Evolutionary conservation across 352 stramenopile species (phyloP).

Genomic region (Phytophthora kernoviae): DNA sequence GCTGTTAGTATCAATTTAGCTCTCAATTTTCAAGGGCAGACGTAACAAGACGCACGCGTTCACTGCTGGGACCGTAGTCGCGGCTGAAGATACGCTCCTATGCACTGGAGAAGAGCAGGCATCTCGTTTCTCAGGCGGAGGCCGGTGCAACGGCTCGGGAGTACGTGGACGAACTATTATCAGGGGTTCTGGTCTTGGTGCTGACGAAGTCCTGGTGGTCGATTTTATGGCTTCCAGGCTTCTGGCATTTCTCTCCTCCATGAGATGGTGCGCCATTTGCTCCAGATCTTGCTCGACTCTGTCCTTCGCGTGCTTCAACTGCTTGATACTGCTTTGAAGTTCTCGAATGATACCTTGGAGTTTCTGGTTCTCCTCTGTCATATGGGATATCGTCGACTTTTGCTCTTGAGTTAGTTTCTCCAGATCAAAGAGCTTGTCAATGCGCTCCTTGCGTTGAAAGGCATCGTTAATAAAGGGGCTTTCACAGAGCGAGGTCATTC

Average conservation of each 20-base stretch:
- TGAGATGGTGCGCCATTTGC: constrained; percentile 63
- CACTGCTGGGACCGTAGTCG: not conserved
- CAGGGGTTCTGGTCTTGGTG: constrained; percentile 17
- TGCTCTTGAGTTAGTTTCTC: constrained; percentile 85
- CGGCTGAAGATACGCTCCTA: constrained; percentile 14
- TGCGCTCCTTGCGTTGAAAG: constrained; percentile 86
- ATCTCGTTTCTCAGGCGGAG: constrained; percentile 52
- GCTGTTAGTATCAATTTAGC: constrained; percentile 5
- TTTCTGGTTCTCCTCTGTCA: constrained; percentile 81
- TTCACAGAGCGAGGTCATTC: constrained; percentile 91
- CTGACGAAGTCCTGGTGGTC: constrained; percentile 10
- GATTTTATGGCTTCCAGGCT: constrained; percentile 38
- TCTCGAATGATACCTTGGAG: constrained; percentile 81
- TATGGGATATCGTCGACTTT: constrained; percentile 69
- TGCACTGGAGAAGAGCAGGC: constrained; percentile 68
- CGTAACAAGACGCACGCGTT: constrained; percentile 24
- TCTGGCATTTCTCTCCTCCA: constrained; percentile 65
- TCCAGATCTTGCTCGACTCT: constrained; percentile 65
- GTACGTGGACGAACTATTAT: constrained; percentile 15
- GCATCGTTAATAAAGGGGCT: constrained; percentile 94
- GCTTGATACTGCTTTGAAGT: constrained; percentile 84
- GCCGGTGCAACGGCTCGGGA: constrained; percentile 8
- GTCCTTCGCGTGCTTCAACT: constrained; percentile 81
- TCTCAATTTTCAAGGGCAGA: not conserved
- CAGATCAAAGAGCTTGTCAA: constrained; percentile 85